Percentiles rank a stretch among this genome's conserved stretches.
Conservation (phyloP, 2,329 filamentous ascomycete genomes). For the Aspergillus melleus region DNA sequence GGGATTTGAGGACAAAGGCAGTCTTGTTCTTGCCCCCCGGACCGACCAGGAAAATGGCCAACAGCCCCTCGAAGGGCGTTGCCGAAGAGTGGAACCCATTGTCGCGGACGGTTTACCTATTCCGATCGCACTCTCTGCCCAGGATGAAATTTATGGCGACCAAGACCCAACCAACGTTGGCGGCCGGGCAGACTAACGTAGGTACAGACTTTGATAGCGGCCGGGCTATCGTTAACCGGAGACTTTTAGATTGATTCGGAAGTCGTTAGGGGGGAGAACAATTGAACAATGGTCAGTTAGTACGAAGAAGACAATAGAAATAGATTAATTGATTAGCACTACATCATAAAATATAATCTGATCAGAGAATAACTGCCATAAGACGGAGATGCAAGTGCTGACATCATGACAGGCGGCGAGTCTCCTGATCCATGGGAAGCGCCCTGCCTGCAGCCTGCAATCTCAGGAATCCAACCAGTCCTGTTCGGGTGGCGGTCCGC, state of each 20-base stretch:
- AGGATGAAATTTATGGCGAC: not conserved
- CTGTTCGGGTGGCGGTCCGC: conserved; percentile 8
- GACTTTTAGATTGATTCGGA: not conserved
- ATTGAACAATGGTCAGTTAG: not conserved
- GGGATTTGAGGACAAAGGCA: not conserved
- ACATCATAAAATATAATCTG: too few relatives aligned
- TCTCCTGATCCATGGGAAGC: not conserved
- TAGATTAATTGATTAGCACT: too few relatives aligned
- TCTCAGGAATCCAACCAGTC: not conserved
- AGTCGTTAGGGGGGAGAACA: not conserved
- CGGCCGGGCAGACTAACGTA: conserved; percentile 7
- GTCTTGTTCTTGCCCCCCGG: too few relatives aligned
- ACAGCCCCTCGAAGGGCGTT: not conserved
- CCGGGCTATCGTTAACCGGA: not conserved
- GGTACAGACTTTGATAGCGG: conserved; percentile 11
- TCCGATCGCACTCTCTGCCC: not conserved
- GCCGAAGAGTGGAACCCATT: not conserved
- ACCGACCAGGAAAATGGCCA: not conserved
- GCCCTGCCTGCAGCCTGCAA: not conserved
- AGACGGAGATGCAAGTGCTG: not conserved
- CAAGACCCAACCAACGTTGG: conserved; percentile 6
- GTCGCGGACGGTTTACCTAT: not conserved
- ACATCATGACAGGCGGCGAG: not conserved
- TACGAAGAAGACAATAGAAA: not conserved
- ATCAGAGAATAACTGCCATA: not conserved